These are phyloP conservation scores for Cryptococcus sp. DNA, from an alignment of 1,284 basidiomycete genomes.

Conservation along the genomic window DNA sequence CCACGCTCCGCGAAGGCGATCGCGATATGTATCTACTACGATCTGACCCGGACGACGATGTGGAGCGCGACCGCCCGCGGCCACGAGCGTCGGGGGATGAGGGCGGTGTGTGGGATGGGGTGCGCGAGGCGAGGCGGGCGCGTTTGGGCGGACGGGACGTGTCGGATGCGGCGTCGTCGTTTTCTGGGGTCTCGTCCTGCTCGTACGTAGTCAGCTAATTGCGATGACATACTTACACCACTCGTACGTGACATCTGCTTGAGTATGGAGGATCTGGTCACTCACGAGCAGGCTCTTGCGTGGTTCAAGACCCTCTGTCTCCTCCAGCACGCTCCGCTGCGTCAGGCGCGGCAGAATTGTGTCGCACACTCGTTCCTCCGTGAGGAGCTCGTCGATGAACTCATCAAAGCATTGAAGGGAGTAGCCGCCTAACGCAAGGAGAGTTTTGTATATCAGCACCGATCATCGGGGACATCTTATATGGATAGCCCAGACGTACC, in stretches of 20 bases:
- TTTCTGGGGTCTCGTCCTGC: neutral
- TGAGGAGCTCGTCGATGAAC: constrained; percentile 79
- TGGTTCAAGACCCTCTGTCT: constrained; percentile 81
- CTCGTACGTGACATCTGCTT: neutral
- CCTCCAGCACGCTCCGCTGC: constrained; percentile 82
- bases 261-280: neutral
- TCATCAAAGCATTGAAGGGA: constrained; percentile 85
- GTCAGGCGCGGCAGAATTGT: constrained; percentile 89
- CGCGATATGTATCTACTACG: constrained; percentile 43
- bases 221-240: too few species aligned
- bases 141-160: constrained; percentile 5
- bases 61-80: constrained; percentile 17
- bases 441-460: neutral
- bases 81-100: constrained; percentile 11
- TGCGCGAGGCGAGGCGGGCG: constrained; percentile 13
- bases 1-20: constrained; percentile 42
- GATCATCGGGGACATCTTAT: neutral
- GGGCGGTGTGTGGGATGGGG: constrained; percentile 26
- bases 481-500: constrained; percentile 55
- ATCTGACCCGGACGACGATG: constrained; percentile 3
- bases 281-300: constrained; percentile 28
- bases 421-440: constrained; percentile 62
- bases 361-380: constrained; percentile 91
- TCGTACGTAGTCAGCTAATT: neutral
- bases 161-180: neutral